phyloP scores from a whole-genome alignment of 176 grass and related monocot species.

The Tillandsia leiboldiana region DNA sequence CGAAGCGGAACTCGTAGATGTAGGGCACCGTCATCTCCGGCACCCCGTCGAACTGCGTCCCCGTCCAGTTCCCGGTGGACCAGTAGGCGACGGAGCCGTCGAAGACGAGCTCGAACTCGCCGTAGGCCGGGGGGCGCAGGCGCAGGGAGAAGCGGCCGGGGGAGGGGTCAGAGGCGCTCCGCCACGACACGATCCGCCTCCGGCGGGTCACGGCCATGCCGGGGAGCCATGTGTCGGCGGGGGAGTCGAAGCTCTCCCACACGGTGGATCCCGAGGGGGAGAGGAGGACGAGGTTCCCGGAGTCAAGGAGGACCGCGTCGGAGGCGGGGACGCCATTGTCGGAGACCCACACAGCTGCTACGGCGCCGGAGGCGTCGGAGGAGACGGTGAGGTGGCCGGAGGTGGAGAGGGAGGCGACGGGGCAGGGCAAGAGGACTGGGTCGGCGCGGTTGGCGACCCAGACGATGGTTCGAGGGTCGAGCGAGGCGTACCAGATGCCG shows the following conservation, averaged over 20 bases:
- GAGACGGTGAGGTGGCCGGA: background rate
- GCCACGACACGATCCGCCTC: background rate
- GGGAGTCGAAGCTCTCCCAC: slow-evolving; percentile 15
- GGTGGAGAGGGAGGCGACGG: slow-evolving; percentile 12
- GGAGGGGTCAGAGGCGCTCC: background rate
- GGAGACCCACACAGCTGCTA: slow-evolving; percentile 9
- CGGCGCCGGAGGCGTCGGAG: background rate
- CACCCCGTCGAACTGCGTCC: background rate
- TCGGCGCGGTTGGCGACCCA: background rate
- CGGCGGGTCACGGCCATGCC: slow-evolving; percentile 1
- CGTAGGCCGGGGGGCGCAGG: background rate
- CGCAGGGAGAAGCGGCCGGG: slow-evolving; percentile 4
- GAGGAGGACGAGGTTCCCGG: slow-evolving; percentile 16
- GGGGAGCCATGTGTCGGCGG: background rate
- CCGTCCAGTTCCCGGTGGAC: slow-evolving; percentile 5
- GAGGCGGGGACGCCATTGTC: slow-evolving; percentile 5
- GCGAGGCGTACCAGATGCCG: slow-evolving; percentile 4
- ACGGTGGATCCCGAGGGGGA: slow-evolving; percentile 11
- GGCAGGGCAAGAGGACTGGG: background rate
- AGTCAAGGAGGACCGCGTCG: slow-evolving; percentile 3
- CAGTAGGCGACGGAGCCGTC: background rate
- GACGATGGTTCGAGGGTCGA: slow-evolving; percentile 3
- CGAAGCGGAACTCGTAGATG: slow-evolving; percentile 5
- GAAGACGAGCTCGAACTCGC: slow-evolving; percentile 7
- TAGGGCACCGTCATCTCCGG: slow-evolving; percentile 4